Conservation (phyloP, 2,329 filamentous ascomycete species). For the Neoascochyta sp. region DNA sequence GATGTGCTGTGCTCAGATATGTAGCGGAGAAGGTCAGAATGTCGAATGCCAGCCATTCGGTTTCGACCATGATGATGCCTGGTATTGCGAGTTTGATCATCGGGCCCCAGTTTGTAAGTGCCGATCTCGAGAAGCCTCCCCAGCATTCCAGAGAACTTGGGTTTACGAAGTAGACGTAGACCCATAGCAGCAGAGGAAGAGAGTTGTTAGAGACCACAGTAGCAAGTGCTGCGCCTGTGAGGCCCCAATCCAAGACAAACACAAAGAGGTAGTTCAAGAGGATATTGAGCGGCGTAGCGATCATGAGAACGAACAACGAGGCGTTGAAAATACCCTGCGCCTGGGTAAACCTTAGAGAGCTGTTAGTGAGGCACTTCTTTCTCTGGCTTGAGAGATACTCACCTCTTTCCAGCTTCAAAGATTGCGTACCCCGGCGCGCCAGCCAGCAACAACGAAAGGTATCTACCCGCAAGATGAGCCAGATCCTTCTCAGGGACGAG, state of each 20-base stretch:
- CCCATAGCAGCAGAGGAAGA: constrained; percentile 46
- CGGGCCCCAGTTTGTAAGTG: constrained; percentile 70
- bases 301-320: constrained; percentile 46
- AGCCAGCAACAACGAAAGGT: constrained; percentile 48
- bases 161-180: constrained; percentile 45
- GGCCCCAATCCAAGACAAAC: constrained; percentile 42
- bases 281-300: constrained; percentile 50
- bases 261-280: constrained; percentile 51
- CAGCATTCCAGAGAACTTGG: constrained; percentile 52
- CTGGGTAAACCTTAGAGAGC: constrained; percentile 53
- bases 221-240: constrained; percentile 52
- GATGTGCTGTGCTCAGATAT: constrained; percentile 71
- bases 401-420: constrained; percentile 55
- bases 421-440: constrained; percentile 53
- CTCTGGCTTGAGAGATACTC: too few relatives aligned
- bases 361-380: too few relatives aligned
- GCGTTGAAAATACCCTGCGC: constrained; percentile 54
- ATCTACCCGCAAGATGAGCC: constrained; percentile 49
- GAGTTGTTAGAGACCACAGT: constrained; percentile 50
- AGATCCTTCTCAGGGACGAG: constrained; percentile 49
- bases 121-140: constrained; percentile 68
- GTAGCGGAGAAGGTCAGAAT: constrained; percentile 67
- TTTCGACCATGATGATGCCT: constrained; percentile 89
- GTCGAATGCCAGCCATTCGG: constrained; percentile 45
- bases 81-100: constrained; percentile 89